A percentile compares a stretch with the other conserved stretches of the same genome.
Conservation (phyloP, 2,329 filamentous ascomycete genomes). For the Alternaria ventricosa region DNA sequence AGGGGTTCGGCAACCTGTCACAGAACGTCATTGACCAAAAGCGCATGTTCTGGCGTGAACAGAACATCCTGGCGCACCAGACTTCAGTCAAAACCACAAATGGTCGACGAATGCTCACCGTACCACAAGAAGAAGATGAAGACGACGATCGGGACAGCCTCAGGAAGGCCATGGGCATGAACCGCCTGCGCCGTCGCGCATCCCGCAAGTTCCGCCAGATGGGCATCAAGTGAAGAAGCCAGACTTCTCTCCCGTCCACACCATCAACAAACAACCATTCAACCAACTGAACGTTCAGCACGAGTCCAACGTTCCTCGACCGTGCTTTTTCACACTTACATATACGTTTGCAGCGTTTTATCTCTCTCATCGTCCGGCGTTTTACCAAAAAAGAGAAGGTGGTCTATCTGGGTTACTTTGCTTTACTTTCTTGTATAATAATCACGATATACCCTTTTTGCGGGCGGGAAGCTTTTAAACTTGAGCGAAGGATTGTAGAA, state of each 20-base stretch:
- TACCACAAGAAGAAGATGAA: conserved; percentile 23
- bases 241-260: not conserved
- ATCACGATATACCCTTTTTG: conserved; percentile 30
- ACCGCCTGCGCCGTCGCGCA: conserved; percentile 31
- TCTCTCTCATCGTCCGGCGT: not conserved
- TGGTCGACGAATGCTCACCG: conserved; percentile 10
- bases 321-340: not conserved
- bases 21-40: conserved; percentile 82
- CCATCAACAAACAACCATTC: not conserved
- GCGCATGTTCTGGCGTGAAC: conserved; percentile 54
- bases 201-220: conserved; percentile 32
- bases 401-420: not conserved
- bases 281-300: not conserved
- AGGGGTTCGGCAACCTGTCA: conserved; percentile 81
- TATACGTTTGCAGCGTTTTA: conserved; percentile 11
- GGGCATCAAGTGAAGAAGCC: conserved; percentile 16
- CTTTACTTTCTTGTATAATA: conserved; percentile 25
- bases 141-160: conserved; percentile 27
- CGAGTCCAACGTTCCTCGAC: not conserved
- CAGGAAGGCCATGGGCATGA: conserved; percentile 25
- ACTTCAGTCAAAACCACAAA: conserved; percentile 25
- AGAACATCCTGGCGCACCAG: conserved; percentile 36
- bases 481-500: conserved; percentile 2
- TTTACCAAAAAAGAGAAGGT: conserved; percentile 6
- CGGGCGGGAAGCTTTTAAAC: conserved; percentile 4